Percentiles rank a stretch among this genome's conserved stretches.
Conservation (phyloP, 169 alveolate species). For the Plasmodium gallinaceum region DNA sequence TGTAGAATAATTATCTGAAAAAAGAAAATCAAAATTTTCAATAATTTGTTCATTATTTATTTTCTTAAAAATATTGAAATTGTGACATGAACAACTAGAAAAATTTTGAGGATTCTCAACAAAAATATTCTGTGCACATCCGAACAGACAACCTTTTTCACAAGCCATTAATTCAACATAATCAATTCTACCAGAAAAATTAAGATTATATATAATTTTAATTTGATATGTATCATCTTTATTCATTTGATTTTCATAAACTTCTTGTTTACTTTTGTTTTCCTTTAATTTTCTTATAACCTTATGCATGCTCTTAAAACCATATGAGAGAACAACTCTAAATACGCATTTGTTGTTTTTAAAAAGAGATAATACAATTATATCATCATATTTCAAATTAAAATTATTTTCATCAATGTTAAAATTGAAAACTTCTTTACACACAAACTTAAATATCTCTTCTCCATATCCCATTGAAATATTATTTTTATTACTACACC, state of each 20-base stretch:
- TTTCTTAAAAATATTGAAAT: slow-evolving; percentile 48
- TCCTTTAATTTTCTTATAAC: slow-evolving; percentile 44
- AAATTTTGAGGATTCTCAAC: slow-evolving; percentile 18
- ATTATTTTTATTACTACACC: slow-evolving; percentile 40
- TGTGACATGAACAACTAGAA: slow-evolving; percentile 38
- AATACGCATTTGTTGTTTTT: slow-evolving; percentile 23
- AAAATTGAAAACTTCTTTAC: slow-evolving; percentile 31
- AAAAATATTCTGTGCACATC: slow-evolving; percentile 73
- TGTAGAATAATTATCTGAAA: not conserved
- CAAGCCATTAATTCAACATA: slow-evolving; percentile 71
- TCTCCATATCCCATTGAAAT: slow-evolving; percentile 74
- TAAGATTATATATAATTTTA: slow-evolving; percentile 32
- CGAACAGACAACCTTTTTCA: slow-evolving; percentile 70
- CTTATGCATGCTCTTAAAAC: slow-evolving; percentile 65
- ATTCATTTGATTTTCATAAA: not conserved
- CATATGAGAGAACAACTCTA: slow-evolving; percentile 60
- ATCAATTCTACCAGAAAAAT: slow-evolving; percentile 47
- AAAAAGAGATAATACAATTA: slow-evolving; percentile 36
- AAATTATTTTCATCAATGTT: slow-evolving; percentile 18
- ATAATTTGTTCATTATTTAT: slow-evolving; percentile 41
- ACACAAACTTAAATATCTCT: slow-evolving; percentile 58
- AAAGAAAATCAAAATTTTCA: slow-evolving; percentile 50
- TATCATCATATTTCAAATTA: slow-evolving; percentile 39
- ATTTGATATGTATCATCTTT: slow-evolving; percentile 11
- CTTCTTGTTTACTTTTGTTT: not conserved